Evolutionary conservation across 2,329 filamentous ascomycete genomes (phyloP).

Genomic region (Cercospora beticola): DNA sequence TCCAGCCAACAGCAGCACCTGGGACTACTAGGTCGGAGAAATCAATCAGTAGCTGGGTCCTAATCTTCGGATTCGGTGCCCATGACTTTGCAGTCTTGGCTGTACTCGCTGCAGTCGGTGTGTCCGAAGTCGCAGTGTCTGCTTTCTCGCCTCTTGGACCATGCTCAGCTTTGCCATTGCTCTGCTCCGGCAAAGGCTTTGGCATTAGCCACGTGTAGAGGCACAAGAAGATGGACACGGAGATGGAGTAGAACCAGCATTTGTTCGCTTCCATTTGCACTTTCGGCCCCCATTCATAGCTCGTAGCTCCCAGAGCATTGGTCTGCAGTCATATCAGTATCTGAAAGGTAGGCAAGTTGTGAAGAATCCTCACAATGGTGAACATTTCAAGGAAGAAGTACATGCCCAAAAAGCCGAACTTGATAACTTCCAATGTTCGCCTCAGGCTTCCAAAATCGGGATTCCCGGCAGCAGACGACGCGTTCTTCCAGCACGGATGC

Average conservation of each 20-base stretch:
- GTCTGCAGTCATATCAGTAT: slow-evolving; percentile 11
- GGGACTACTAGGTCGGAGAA: slow-evolving; percentile 64
- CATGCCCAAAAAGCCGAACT: slow-evolving; percentile 61
- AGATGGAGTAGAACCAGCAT: slow-evolving; percentile 67
- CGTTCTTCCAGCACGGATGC: slow-evolving; percentile 25
- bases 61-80: slow-evolving; percentile 9
- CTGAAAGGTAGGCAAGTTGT: background rate
- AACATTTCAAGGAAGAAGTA: slow-evolving; percentile 67
- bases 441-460: slow-evolving; percentile 8
- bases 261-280: slow-evolving; percentile 63
- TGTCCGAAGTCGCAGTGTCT: background rate
- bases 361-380: slow-evolving; percentile 51
- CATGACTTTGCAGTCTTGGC: background rate
- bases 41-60: slow-evolving; percentile 56
- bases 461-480: slow-evolving; percentile 31
- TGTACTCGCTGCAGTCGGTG: background rate
- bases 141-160: background rate
- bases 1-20: slow-evolving; percentile 60
- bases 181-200: background rate
- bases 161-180: background rate
- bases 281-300: slow-evolving; percentile 43
- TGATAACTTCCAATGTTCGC: slow-evolving; percentile 55
- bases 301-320: slow-evolving; percentile 54
- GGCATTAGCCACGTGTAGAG: slow-evolving; percentile 35
- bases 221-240: slow-evolving; percentile 49